Base-by-base conservation (phyloP, 176 grass and related monocot genomes). In the Eremochloa ophiuroides region DNA sequence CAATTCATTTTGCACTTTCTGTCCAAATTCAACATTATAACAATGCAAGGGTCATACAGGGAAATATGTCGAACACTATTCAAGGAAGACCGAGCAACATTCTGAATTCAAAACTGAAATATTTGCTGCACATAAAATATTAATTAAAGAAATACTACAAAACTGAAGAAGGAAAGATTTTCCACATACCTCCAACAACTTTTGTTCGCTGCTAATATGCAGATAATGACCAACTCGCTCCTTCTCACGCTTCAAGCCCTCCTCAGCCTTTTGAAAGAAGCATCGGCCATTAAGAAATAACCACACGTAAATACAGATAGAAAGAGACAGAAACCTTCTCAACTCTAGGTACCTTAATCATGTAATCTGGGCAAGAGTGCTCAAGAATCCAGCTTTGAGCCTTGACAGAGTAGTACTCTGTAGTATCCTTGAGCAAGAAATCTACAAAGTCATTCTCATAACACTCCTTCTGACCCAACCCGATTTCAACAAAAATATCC, bases 401-500 rank as follows among this genome's bases (percentile, higher is more conserved):
- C 39, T 99, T 99, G 64, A 94, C 86, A 80, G 87, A 99, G 71
- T 99, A 96, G 83, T 99, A 99, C 11, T 88, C 75, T 25, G 89
- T 90, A 42, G 93, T 93, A 33, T 94, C 93, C 83, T 92, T 91
- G 26, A 99, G 97, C 73, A 99, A 85, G 89, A 84, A 89, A 62
- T 91, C 82, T 78, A 96, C 97, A 1, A 99, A 99, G 60, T 99
- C 97, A 28, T 86, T 88, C 67, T 92, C 97, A 43, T 99, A 99
- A n/a, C 85, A 93, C 0, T 93, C 87, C 91, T 96, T 93, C 17
- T 22, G 89, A 77, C 87, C 89, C 69, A 92, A 66, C 11, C 97
- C 93, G 23, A 99, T 92, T 85, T 99, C 97, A 85, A 99, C 97
- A 79, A 96, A 99, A 71, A 99, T 99, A 75, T 93, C 93, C 74